Conservation (phyloP, 1,284 basidiomycete genomes). For the Phellinidium pouzarii region DNA sequence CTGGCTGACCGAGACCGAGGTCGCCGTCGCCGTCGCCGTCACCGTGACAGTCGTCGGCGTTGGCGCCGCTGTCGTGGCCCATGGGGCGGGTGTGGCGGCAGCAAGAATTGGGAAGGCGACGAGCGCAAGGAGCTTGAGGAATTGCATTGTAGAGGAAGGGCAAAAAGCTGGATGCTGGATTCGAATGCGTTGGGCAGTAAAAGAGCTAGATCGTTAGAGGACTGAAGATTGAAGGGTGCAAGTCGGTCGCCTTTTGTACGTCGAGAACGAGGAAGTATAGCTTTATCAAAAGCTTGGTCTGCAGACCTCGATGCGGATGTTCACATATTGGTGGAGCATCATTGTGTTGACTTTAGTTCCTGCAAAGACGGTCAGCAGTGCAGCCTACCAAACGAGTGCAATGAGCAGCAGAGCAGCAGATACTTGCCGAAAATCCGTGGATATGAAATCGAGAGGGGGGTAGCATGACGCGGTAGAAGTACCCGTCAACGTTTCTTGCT, state of each 20-base stretch:
- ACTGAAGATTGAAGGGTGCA: not conserved
- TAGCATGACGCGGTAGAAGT: too few relatives aligned
- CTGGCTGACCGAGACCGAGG: constrained; percentile 15
- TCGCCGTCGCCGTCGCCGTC: constrained; percentile 1
- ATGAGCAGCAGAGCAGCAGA: too few relatives aligned
- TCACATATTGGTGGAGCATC: not conserved
- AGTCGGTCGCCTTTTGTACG: not conserved
- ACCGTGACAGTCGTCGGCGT: constrained; percentile 2
- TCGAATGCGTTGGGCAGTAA: not conserved
- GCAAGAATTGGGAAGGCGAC: constrained; percentile 15
- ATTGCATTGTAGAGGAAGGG: constrained; percentile 2
- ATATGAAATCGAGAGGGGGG: too few relatives aligned
- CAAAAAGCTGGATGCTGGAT: not conserved
- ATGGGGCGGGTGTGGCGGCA: constrained; percentile 10
- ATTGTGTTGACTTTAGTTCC: not conserved
- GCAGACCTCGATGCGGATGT: not conserved
- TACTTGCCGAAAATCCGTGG: too few relatives aligned
- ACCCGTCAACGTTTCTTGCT: too few relatives aligned
- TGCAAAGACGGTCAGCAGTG: not conserved
- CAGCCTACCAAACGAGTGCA: not conserved
- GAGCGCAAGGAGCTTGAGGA: constrained; percentile 3
- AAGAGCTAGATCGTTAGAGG: not conserved
- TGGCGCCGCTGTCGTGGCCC: not conserved
- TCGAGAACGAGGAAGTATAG: not conserved
- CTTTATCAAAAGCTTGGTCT: not conserved